phyloP scores from a whole-genome alignment of 1,284 basidiomycete species.

The Rhodotorula sp. region DNA sequence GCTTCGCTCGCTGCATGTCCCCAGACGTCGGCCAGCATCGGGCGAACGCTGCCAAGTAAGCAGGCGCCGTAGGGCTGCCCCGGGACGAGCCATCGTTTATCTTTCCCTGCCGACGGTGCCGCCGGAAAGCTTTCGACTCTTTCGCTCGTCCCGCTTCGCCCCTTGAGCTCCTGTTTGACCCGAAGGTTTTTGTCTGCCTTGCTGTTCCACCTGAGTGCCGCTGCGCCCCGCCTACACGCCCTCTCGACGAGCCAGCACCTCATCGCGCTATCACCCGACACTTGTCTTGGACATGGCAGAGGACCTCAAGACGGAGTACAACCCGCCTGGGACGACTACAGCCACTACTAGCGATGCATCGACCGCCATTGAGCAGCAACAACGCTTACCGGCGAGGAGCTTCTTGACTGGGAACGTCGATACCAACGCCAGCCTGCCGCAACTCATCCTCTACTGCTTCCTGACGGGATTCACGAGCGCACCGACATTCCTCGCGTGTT shows the following conservation, averaged over 20 bases:
- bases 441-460: conserved; percentile 73
- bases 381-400: not conserved
- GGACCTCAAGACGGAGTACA: not conserved
- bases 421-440: conserved; percentile 58
- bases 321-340: not conserved
- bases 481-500: conserved; percentile 71
- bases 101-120: no score
- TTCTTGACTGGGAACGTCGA: conserved; percentile 61
- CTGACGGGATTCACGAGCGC: conserved; percentile 64
- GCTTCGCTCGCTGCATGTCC: no score
- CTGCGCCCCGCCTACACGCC: no score
- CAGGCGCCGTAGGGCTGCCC: no score
- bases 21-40: no score
- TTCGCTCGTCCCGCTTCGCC: not conserved
- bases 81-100: no score
- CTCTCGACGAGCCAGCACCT: no score
- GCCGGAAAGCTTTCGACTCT: not conserved
- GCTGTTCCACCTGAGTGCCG: no score
- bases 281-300: not conserved
- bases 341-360: not conserved
- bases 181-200: no score
- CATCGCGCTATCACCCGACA: not conserved
- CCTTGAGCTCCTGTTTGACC: no score
- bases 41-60: no score
- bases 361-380: not conserved